phyloP scores from a whole-genome alignment of 345 rosid genomes.

The Cardamine resedifolia region DNA sequence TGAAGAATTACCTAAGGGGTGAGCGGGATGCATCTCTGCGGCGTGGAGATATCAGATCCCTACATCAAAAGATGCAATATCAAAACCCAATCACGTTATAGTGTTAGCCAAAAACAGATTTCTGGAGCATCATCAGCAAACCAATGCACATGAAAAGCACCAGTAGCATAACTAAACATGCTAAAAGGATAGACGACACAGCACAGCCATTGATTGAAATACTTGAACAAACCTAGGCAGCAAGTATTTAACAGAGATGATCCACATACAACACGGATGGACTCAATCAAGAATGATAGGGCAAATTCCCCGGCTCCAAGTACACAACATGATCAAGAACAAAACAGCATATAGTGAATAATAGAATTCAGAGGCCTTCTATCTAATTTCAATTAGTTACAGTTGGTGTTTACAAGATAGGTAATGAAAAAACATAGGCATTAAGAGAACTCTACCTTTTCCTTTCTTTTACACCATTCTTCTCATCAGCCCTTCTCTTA shows the following conservation, averaged over 20 bases:
- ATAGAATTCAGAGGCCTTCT: neutral
- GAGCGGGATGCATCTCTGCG: slow-evolving; percentile 37
- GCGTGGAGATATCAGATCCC: slow-evolving; percentile 47
- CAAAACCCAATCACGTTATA: neutral
- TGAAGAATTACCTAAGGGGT: slow-evolving; percentile 37
- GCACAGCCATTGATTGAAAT: neutral
- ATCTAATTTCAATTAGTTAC: slow-evolving; percentile 3
- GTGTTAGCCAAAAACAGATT: neutral
- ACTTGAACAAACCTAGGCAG: neutral
- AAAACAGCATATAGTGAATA: neutral
- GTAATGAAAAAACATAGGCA: slow-evolving; percentile 3
- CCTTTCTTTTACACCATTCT: slow-evolving; percentile 62
- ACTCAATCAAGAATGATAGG: neutral
- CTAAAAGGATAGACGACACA: neutral
- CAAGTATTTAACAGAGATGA: neutral
- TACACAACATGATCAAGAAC: slow-evolving; percentile 5
- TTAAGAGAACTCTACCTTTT: slow-evolving; percentile 47
- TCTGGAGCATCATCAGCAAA: neutral
- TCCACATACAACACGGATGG: neutral
- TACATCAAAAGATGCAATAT: slow-evolving; percentile 24
- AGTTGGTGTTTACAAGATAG: neutral
- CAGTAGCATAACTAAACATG: neutral
- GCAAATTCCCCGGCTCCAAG: neutral
- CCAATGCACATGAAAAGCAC: neutral
- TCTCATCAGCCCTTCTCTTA: slow-evolving; percentile 47